Percentiles rank a stretch among this genome's conserved stretches.
Conservation (phyloP, 257 asterid genomes). For the Gentiana dahurica region DNA sequence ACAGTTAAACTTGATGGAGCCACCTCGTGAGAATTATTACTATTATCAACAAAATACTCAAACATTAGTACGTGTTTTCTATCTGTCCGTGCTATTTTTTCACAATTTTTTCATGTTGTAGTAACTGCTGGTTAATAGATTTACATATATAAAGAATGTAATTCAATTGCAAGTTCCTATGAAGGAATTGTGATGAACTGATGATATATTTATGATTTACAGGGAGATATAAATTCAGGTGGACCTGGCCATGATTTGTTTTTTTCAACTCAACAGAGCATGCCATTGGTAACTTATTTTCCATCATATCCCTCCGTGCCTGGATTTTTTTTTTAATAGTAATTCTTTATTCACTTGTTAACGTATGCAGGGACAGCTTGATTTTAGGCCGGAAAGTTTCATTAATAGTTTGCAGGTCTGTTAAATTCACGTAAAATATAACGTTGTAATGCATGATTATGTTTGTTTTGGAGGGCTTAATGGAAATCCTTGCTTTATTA, state of each 20-base stretch:
- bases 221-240: constrained; percentile 69
- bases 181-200: not conserved
- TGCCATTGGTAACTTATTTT: constrained; percentile 49
- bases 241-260: constrained; percentile 65
- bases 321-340: not conserved
- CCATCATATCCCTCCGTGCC: constrained; percentile 2
- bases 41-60: constrained; percentile 66
- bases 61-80: constrained; percentile 54
- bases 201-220: constrained; percentile 12
- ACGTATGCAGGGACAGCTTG: constrained; percentile 62
- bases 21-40: constrained; percentile 76
- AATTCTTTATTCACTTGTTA: not conserved
- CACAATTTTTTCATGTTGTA: not conserved
- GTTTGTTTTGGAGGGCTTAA: not conserved
- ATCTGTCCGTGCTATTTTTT: constrained; percentile 1
- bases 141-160: not conserved
- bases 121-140: not conserved
- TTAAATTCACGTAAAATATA: not conserved
- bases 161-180: not conserved
- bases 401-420: constrained; percentile 67
- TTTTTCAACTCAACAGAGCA: constrained; percentile 58
- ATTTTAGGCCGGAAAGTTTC: constrained; percentile 70
- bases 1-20: constrained; percentile 96
- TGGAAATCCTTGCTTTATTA: constrained; percentile 7
- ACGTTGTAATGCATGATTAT: constrained; percentile 1